phyloP scores from a whole-genome alignment of 768 basidiomycete genomes.

The Nidularia pulvinata region DNA sequence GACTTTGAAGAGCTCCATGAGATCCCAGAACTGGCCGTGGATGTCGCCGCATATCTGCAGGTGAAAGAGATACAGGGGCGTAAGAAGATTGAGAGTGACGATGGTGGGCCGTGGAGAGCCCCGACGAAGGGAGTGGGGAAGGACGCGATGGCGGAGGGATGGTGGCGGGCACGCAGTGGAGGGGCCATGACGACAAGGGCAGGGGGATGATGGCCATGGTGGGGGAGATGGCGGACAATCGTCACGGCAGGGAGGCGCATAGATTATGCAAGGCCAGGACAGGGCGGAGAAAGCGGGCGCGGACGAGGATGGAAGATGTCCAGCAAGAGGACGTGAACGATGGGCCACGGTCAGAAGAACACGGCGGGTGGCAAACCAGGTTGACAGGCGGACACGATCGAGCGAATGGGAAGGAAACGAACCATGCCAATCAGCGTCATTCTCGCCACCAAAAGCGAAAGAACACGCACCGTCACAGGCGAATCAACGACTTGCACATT shows the following conservation, averaged over 20 bases:
- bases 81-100: not conserved
- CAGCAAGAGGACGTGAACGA: not conserved
- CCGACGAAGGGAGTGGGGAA: no score
- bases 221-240: no score
- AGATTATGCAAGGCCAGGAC: no score
- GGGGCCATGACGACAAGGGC: no score
- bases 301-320: not conserved
- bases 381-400: not conserved
- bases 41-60: conserved; percentile 91
- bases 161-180: no score
- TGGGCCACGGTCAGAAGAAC: not conserved
- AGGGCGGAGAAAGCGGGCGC: not conserved
- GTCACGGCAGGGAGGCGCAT: no score
- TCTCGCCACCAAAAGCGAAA: conserved; percentile 8
- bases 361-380: not conserved
- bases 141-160: no score
- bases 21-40: conserved; percentile 96
- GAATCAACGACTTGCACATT: conserved; percentile 97
- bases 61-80: not conserved
- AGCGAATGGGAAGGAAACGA: not conserved
- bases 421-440: not conserved
- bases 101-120: no score
- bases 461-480: conserved; percentile 81
- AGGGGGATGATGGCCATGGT: no score
- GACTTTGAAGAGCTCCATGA: conserved; percentile 94